Evolutionary conservation across 2,329 filamentous ascomycete species (phyloP).

Genomic region (Immersiporthe knoxdaviesiana): DNA sequence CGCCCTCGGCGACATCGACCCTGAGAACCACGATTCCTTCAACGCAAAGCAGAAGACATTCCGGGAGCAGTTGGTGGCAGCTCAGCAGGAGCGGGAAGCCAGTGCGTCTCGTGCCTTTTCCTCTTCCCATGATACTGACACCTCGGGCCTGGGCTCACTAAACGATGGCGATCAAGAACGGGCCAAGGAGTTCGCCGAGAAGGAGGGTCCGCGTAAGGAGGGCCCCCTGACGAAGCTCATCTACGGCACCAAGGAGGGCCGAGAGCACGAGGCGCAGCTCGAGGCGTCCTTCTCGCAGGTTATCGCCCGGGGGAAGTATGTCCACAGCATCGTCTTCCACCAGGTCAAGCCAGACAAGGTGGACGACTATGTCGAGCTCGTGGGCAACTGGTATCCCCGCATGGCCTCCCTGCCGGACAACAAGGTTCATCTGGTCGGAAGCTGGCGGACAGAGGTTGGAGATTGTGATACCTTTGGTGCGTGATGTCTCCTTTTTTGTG

Average conservation of each 20-base stretch:
- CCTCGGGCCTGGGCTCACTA: constrained; percentile 64
- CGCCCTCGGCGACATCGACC: constrained; percentile 82
- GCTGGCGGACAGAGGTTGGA: constrained; percentile 97
- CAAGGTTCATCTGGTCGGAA: constrained; percentile 94
- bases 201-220: constrained; percentile 66
- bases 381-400: constrained; percentile 88
- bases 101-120: constrained; percentile 62
- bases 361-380: constrained; percentile 88
- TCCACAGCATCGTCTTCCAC: constrained; percentile 97
- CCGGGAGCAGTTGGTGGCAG: constrained; percentile 77
- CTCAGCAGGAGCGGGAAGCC: constrained; percentile 82
- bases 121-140: constrained; percentile 50
- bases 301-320: constrained; percentile 93
- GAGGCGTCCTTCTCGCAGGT: constrained; percentile 94
- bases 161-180: constrained; percentile 55
- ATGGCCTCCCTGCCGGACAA: constrained; percentile 86
- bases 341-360: constrained; percentile 94
- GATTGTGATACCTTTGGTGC: constrained; percentile 95
- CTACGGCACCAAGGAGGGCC: constrained; percentile 94
- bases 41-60: constrained; percentile 84
- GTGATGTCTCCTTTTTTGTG: constrained; percentile 34
- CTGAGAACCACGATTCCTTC: constrained; percentile 74
- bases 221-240: constrained; percentile 84
- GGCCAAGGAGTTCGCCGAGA: constrained; percentile 59
- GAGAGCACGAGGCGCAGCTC: constrained; percentile 92